phyloP scores from a whole-genome alignment of 2,329 filamentous ascomycete genomes.

The Drechslerella stenobrocha region DNA sequence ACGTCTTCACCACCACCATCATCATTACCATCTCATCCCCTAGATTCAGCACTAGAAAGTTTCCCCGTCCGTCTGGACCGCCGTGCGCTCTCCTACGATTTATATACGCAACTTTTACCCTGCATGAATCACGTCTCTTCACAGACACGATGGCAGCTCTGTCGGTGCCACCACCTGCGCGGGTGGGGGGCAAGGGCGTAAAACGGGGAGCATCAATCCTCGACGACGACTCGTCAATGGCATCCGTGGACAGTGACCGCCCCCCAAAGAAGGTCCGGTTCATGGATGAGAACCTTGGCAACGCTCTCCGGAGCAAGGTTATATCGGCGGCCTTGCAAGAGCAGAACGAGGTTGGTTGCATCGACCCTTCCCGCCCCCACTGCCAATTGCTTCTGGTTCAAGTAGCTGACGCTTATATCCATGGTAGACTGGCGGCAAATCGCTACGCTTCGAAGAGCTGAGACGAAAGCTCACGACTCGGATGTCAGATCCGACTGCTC shows the following conservation, averaged over 20 bases:
- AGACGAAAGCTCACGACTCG: slow-evolving; percentile 53
- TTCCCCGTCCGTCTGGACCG: too few species aligned
- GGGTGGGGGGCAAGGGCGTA: slow-evolving; percentile 21
- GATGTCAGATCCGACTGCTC: slow-evolving; percentile 54
- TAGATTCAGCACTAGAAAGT: too few species aligned
- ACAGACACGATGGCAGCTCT: slow-evolving; percentile 25
- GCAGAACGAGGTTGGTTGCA: slow-evolving; percentile 41
- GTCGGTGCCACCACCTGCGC: slow-evolving; percentile 38
- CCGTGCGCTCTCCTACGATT: slow-evolving; percentile 2
- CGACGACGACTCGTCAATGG: slow-evolving; percentile 40
- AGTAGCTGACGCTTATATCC: neutral
- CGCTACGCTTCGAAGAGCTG: slow-evolving; percentile 37
- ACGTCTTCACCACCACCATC: slow-evolving; percentile 10
- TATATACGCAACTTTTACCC: slow-evolving; percentile 15
- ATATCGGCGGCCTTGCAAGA: slow-evolving; percentile 37
- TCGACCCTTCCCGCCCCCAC: neutral
- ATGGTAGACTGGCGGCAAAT: slow-evolving; percentile 23
- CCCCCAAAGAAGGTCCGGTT: slow-evolving; percentile 46
- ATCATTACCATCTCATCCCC: slow-evolving; percentile 14
- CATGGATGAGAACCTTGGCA: slow-evolving; percentile 35
- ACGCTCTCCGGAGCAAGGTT: slow-evolving; percentile 39
- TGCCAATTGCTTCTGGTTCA: neutral
- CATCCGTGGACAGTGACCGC: slow-evolving; percentile 20
- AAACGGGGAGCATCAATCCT: slow-evolving; percentile 43
- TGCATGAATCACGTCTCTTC: slow-evolving; percentile 21